These are phyloP conservation scores for Trichoderma sp. DNA, from an alignment of 2,329 filamentous ascomycete genomes.

Conservation along the genomic window DNA sequence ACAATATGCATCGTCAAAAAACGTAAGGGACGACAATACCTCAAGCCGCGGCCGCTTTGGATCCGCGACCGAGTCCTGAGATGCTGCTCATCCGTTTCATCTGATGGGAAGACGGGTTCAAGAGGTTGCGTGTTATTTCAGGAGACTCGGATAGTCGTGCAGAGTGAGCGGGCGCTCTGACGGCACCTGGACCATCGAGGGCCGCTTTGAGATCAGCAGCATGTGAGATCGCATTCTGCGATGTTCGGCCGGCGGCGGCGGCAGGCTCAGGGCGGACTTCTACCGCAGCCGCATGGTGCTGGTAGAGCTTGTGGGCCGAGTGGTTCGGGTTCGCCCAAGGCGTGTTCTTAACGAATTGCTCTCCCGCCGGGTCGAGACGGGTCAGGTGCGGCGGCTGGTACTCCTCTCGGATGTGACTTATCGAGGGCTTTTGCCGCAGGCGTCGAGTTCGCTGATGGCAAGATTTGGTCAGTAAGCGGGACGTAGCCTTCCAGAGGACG, in stretches of 20 bases:
- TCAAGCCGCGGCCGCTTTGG: conserved; percentile 44
- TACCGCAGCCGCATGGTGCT: conserved; percentile 40
- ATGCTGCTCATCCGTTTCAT: conserved; percentile 42
- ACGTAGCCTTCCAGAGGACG: neutral
- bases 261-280: conserved; percentile 30
- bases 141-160: conserved; percentile 45
- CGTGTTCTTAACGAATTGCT: conserved; percentile 85
- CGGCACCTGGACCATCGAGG: conserved; percentile 33
- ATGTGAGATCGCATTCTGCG: conserved; percentile 31
- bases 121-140: conserved; percentile 47
- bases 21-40: neutral
- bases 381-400: conserved; percentile 53
- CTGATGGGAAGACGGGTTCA: conserved; percentile 40
- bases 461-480: conserved; percentile 2
- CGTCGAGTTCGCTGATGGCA: conserved; percentile 42
- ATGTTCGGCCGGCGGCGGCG: conserved; percentile 32
- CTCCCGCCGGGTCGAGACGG: conserved; percentile 68
- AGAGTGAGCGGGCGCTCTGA: conserved; percentile 36
- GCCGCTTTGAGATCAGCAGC: conserved; percentile 34
- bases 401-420: conserved; percentile 49
- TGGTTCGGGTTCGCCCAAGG: conserved; percentile 92
- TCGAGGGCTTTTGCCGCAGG: conserved; percentile 42
- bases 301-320: conserved; percentile 61
- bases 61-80: conserved; percentile 38
- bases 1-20: conserved; percentile 13